These are phyloP conservation scores for Rhizomucor pusillus DNA, from an alignment of 371 early-diverging fungal genomes.

Conservation along the genomic window DNA sequence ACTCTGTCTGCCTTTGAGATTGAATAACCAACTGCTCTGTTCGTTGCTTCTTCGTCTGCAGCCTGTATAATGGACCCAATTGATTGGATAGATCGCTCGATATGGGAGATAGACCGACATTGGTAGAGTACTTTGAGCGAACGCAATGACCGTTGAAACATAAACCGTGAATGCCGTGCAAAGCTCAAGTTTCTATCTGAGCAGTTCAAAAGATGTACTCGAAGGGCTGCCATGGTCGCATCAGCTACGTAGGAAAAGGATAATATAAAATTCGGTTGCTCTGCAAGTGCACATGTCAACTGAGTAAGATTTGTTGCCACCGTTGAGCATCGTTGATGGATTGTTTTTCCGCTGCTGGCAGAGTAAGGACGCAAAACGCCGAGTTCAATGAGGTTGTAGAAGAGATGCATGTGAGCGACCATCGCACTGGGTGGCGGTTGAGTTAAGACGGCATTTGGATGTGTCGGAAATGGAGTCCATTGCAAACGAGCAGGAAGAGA, in stretches of 20 bases:
- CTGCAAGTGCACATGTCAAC: constrained; percentile 17
- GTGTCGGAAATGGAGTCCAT: constrained; percentile 28
- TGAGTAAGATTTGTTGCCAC: constrained; percentile 28
- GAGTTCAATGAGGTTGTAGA: constrained; percentile 25
- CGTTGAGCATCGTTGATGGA: constrained; percentile 22
- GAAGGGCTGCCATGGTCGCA: constrained; percentile 32
- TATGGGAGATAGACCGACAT: constrained; percentile 15
- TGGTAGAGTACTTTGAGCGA: constrained; percentile 15
- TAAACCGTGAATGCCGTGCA: constrained; percentile 29
- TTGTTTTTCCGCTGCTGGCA: constrained; percentile 3
- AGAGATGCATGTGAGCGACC: constrained; percentile 28
- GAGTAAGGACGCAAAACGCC: constrained; percentile 20
- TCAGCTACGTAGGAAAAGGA: constrained; percentile 25
- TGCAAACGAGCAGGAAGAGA: constrained; percentile 25
- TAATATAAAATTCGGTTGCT: constrained; percentile 16
- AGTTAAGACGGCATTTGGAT: constrained; percentile 16
- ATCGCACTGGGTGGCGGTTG: constrained; percentile 31
- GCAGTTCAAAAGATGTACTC: constrained; percentile 42
- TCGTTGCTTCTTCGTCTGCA: constrained; percentile 7
- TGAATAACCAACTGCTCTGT: not conserved
- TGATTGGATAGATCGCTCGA: constrained; percentile 16
- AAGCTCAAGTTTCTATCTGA: constrained; percentile 13
- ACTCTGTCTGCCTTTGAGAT: too few species aligned
- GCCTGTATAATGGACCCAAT: constrained; percentile 18
- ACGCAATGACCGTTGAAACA: constrained; percentile 40